Conservation (phyloP, 75 land plant species). For the Pinus taeda region DNA sequence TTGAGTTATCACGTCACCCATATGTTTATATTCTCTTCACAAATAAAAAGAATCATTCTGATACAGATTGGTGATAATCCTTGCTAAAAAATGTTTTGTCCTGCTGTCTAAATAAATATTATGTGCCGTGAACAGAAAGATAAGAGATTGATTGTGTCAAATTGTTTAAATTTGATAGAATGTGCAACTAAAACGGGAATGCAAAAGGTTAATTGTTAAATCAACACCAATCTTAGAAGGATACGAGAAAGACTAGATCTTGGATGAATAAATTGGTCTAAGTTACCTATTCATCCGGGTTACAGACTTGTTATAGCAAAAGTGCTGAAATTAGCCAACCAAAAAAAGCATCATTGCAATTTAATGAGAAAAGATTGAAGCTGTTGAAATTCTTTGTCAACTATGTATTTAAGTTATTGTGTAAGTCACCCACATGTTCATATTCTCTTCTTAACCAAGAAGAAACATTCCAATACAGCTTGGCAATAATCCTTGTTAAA, state of each 20-base stretch:
- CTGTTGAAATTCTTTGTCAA: neutral
- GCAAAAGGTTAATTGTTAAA: neutral
- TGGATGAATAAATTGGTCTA: slow-evolving; percentile 47
- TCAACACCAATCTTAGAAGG: neutral
- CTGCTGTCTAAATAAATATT: neutral
- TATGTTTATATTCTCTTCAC: neutral
- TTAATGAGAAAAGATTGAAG: neutral
- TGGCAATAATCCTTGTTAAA: neutral
- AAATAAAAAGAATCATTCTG: neutral
- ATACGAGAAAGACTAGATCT: slow-evolving; percentile 47
- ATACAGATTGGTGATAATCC: neutral
- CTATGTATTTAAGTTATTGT: neutral
- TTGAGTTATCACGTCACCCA: neutral
- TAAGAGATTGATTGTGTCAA: neutral
- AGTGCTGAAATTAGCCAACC: neutral
- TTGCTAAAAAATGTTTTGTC: neutral
- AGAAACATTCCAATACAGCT: neutral
- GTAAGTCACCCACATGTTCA: neutral
- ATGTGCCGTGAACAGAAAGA: neutral
- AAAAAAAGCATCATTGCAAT: neutral
- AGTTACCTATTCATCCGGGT: slow-evolving; percentile 43
- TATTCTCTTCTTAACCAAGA: neutral
- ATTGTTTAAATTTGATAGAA: neutral
- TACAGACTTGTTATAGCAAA: neutral
- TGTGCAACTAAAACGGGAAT: neutral